Base-by-base conservation (phyloP, 2,329 filamentous ascomycete genomes). In the Fusarium caatingaense region DNA sequence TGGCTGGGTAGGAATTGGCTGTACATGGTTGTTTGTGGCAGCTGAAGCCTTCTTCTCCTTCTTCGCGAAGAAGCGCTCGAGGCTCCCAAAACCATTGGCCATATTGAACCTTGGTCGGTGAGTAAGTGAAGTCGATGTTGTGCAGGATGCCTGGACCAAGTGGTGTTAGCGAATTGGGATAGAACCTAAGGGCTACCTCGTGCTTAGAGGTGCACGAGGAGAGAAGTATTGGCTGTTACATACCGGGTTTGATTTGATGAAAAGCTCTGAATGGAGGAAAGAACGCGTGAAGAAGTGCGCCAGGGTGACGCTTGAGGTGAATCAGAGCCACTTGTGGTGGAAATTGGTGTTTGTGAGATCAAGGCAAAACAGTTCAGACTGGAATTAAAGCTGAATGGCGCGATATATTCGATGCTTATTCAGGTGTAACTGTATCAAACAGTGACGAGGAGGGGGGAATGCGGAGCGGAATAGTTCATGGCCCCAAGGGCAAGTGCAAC, bases 51-150 rank as follows among this genome's bases (percentile, higher is more conserved):
- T 81, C 57, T 78, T 68, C 66, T 80, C 81, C 57, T 78, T 79
- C 72, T 82, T 87, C 56, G 77, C 81, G 74, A 89, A 88, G 68
- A 88, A 80, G 72, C 80, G 82, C 78, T 88, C 86, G 46, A 88
- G 76, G 63, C 80, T 78, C 59, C 85, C 85, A 45, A 87, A 78
- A 15, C 84, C 79, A 72, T 80, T 83, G 56, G 84, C 80, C 85
- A 87, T 75, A 34, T 72, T 75, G 64, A 55, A 47, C 27, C 25
- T 46, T 86, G 56, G 66, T 81, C 60, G 61, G 55, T 59, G 30
- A 50, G 61, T 48, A 54, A 55, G 44, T 54, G 49, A 64, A 63
- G 47, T 58, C 41, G 50, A 71, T 32, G 74, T 75, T 72, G 72
- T 45, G 73, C 72, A 74, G 61, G 30, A 49, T 65, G 44, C 54